Evolutionary conservation across 768 basidiomycete genomes (phyloP), one percentile per base, ranked within the genome.

Genomic region (Tremella yokohamensis): DNA sequence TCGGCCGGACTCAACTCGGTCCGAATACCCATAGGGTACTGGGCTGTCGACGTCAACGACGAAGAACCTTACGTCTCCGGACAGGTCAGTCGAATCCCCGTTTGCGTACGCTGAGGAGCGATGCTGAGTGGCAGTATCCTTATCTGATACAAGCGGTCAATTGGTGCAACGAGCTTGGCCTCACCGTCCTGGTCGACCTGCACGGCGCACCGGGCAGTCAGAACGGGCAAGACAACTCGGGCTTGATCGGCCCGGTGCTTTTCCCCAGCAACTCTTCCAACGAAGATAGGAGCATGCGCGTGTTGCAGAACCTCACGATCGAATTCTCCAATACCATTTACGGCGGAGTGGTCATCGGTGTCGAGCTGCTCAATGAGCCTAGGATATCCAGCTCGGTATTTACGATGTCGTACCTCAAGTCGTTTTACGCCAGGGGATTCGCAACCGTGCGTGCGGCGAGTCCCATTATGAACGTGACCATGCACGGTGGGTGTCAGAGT

Each of bases 341-440:
- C 52, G 72, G 72, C 6, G 71, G 70, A 3, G 68, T 66, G 1
- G 76, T 77, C 4, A 66, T 51, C 3, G 60, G 70, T 70, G 57
- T 77, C 49, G 71, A 74, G 40, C 44, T 77, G 19, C 49, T 74
- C 11, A 77, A 77, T 57, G 76, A 77, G 55, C 76, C 76, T 11
- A 55, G 74, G 9, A 24, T 77, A 6, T 45, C 57, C 12, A 34
- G 29, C 29, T 37, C 42, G 8, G 52, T 22, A 6, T 75, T 74
- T 49, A 66, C 60, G 18, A 77, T 77, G 74, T 18, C 60, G 1
- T 15, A 62, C 6, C 57, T 77, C 44, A 74, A 74, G 45, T 40
- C 39, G 11, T 73, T 69, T 49, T 77, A 77, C 47, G 49, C 69
- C 11, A 49, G 22, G 48, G 20, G 2, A 40, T 57, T 16, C 20